Conservation (phyloP, 352 stramenopile genomes). For the Pythium grandisporangium region DNA sequence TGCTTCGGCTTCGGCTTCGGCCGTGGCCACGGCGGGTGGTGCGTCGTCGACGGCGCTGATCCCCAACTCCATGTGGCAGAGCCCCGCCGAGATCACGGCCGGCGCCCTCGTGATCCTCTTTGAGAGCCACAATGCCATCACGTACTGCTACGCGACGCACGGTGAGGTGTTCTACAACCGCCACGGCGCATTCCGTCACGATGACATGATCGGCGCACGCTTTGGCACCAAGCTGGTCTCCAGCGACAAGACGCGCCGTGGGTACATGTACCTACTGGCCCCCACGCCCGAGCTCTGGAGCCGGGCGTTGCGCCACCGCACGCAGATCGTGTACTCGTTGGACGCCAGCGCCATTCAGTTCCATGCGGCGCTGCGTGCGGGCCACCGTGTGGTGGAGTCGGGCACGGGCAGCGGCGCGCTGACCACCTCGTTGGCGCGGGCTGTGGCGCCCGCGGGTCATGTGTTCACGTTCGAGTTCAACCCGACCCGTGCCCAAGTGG, state of each 20-base stretch:
- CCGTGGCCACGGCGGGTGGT: background rate
- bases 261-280: constrained; percentile 92
- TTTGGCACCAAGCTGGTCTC: constrained; percentile 78
- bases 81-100: constrained; percentile 34
- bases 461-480: constrained; percentile 99
- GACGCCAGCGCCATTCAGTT: constrained; percentile 92
- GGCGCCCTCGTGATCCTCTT: constrained; percentile 97
- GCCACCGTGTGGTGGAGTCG: constrained; percentile 89
- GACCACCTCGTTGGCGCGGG: constrained; percentile 88
- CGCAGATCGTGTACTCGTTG: constrained; percentile 97
- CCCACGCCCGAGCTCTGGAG: constrained; percentile 97
- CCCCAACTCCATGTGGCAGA: constrained; percentile 66
- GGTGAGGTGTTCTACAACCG: constrained; percentile 93
- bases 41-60: constrained; percentile 16
- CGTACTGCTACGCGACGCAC: constrained; percentile 91
- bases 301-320: constrained; percentile 86
- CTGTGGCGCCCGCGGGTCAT: constrained; percentile 84
- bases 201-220: constrained; percentile 90
- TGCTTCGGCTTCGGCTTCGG: background rate
- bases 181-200: constrained; percentile 95
- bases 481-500: constrained; percentile 84
- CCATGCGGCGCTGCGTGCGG: constrained; percentile 83
- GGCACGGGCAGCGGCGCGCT: constrained; percentile 90
- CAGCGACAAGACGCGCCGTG: constrained; percentile 68
- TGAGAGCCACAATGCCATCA: constrained; percentile 92